Percentiles rank a stretch among this genome's conserved stretches.
Conservation (phyloP, 768 basidiomycete species). For the Pulveroboletus sp. region DNA sequence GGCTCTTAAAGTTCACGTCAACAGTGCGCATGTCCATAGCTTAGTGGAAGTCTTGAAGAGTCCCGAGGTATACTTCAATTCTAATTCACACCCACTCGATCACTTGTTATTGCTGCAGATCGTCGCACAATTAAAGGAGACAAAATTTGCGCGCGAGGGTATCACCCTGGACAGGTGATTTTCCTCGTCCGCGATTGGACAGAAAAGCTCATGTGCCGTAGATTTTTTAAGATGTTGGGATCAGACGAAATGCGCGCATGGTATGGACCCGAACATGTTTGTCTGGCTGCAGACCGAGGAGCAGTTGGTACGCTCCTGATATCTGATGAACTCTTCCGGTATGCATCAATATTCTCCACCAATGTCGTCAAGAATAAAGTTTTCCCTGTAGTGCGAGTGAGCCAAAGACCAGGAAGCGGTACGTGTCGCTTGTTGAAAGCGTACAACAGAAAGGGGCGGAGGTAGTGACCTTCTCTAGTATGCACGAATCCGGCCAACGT, state of each 20-base stretch:
- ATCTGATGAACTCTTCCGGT: conserved; percentile 93
- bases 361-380: background rate
- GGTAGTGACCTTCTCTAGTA: conserved; percentile 96
- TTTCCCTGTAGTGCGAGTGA: conserved; percentile 65
- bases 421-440: conserved; percentile 84
- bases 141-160: conserved; percentile 95
- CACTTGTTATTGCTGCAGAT: conserved; percentile 44
- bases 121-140: conserved; percentile 77
- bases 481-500: conserved; percentile 99
- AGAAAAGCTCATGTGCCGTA: conserved; percentile 28
- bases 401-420: conserved; percentile 72
- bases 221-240: conserved; percentile 98
- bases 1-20: conserved; percentile 87
- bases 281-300: conserved; percentile 86
- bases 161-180: conserved; percentile 81
- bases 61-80: conserved; percentile 65
- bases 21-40: conserved; percentile 93
- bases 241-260: conserved; percentile 94
- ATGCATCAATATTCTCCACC: conserved; percentile 16
- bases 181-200: background rate
- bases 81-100: background rate
- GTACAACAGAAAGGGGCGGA: conserved; percentile 89
- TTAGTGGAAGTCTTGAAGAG: conserved; percentile 92
- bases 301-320: conserved; percentile 94
- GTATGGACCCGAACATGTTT: conserved; percentile 97